Evolutionary conservation across 2,329 filamentous ascomycete species (phyloP).

Genomic region (Remersonia thermophila): DNA sequence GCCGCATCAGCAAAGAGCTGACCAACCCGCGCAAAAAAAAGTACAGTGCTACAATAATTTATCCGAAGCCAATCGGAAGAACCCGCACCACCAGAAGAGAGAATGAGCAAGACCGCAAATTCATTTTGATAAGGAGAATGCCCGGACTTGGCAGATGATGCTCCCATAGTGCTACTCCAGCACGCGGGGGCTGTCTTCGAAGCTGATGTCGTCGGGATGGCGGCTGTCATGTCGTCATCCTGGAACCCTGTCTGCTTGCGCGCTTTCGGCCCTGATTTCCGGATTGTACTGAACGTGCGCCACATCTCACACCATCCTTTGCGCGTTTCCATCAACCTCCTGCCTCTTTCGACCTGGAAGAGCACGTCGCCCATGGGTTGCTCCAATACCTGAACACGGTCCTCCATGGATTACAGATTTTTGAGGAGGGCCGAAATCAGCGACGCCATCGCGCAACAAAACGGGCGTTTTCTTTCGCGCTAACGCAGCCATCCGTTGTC

Average conservation of each 20-base stretch:
- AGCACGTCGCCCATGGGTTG: no score
- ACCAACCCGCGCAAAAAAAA: no score
- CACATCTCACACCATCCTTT: constrained; percentile 1
- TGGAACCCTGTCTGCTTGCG: constrained; percentile 1
- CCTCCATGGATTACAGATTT: no score
- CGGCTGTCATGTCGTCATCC: constrained; percentile 5
- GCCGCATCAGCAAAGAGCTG: no score
- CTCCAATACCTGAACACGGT: no score
- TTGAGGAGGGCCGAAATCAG: no score
- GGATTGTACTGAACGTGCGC: no score
- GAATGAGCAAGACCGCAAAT: not conserved
- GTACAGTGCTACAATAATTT: not conserved
- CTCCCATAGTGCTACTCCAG: not conserved
- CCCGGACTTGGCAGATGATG: constrained; percentile 1
- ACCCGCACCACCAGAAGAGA: not conserved
- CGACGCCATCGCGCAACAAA: no score
- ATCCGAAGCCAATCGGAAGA: constrained; percentile 4
- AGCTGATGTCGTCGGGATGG: no score
- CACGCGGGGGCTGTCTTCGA: not conserved
- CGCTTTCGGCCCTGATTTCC: constrained; percentile 2
- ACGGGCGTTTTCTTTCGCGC: not conserved
- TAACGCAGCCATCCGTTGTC: not conserved
- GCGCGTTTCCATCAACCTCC: not conserved
- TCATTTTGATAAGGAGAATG: not conserved
- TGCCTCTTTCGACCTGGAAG: no score